A percentile compares a stretch with the other conserved stretches of the same genome.
Evolutionary conservation across 352 stramenopile species (phyloP).

Genomic region (Phytophthora tentaculata): DNA sequence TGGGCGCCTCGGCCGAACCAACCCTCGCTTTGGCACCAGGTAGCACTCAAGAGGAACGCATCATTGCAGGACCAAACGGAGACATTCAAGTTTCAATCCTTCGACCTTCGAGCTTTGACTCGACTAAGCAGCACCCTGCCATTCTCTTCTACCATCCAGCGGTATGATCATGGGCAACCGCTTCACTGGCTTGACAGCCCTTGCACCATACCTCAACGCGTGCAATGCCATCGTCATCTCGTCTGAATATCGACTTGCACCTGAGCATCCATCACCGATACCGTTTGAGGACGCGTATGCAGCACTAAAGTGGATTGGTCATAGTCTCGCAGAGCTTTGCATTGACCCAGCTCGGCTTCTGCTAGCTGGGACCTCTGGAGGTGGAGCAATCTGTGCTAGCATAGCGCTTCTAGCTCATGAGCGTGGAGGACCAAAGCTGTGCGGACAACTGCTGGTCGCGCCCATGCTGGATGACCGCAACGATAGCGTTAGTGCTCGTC

Average conservation of each 20-base stretch:
- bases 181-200: slow-evolving; percentile 21
- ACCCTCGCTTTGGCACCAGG: slow-evolving; percentile 10
- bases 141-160: slow-evolving; percentile 40
- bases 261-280: slow-evolving; percentile 25
- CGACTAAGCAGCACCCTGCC: slow-evolving; percentile 22
- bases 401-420: slow-evolving; percentile 26
- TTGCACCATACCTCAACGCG: slow-evolving; percentile 25
- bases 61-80: slow-evolving; percentile 21
- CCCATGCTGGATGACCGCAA: slow-evolving; percentile 33
- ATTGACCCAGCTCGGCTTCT: slow-evolving; percentile 26
- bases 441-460: slow-evolving; percentile 28
- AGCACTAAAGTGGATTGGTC: slow-evolving; percentile 22
- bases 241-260: slow-evolving; percentile 35
- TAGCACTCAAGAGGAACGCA: slow-evolving; percentile 20
- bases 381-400: slow-evolving; percentile 29
- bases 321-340: slow-evolving; percentile 14
- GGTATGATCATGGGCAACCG: slow-evolving; percentile 39
- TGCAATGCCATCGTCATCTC: slow-evolving; percentile 33
- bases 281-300: slow-evolving; percentile 31
- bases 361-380: slow-evolving; percentile 32
- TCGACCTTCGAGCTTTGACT: slow-evolving; percentile 18
- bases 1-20: slow-evolving; percentile 7
- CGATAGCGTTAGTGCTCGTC: slow-evolving; percentile 25
- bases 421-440: slow-evolving; percentile 23
- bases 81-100: slow-evolving; percentile 31